These are phyloP conservation scores for Colletotrichum horii DNA, from an alignment of 2,329 filamentous ascomycete genomes.

Conservation along the genomic window DNA sequence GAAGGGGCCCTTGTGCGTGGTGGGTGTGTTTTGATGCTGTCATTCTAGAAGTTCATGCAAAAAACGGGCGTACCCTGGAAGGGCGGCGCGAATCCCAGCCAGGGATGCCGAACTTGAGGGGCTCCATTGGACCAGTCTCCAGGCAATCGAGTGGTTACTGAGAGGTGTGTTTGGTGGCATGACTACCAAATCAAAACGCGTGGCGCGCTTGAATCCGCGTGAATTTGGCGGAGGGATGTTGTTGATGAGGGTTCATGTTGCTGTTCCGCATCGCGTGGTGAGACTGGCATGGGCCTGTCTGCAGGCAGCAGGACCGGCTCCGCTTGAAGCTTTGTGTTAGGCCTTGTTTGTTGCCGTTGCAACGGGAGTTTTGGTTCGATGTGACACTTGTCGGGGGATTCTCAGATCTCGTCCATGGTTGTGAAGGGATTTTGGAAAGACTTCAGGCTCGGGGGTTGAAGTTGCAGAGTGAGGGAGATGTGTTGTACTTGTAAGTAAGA, in stretches of 20 bases:
- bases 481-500: neutral
- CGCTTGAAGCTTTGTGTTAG: neutral
- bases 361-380: neutral
- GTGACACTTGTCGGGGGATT: neutral
- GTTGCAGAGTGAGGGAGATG: neutral
- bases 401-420: neutral
- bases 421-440: neutral
- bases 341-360: neutral
- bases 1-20: neutral
- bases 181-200: slow-evolving; percentile 17
- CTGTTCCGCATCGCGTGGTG: neutral
- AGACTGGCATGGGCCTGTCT: slow-evolving; percentile 1
- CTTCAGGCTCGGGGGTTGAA: neutral
- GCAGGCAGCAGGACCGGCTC: neutral
- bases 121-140: neutral
- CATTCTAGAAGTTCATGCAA: slow-evolving; percentile 27
- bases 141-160: neutral
- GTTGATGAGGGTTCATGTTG: slow-evolving; percentile 1
- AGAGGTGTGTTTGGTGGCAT: neutral
- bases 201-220: slow-evolving; percentile 15
- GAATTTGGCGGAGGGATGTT: slow-evolving; percentile 7
- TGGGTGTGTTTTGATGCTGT: slow-evolving; percentile 14
- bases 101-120: neutral
- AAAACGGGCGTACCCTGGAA: slow-evolving; percentile 13
- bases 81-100: slow-evolving; percentile 1